Base-by-base conservation (phyloP, 805 yeast species). In the Sporopachydermia quercuum region DNA sequence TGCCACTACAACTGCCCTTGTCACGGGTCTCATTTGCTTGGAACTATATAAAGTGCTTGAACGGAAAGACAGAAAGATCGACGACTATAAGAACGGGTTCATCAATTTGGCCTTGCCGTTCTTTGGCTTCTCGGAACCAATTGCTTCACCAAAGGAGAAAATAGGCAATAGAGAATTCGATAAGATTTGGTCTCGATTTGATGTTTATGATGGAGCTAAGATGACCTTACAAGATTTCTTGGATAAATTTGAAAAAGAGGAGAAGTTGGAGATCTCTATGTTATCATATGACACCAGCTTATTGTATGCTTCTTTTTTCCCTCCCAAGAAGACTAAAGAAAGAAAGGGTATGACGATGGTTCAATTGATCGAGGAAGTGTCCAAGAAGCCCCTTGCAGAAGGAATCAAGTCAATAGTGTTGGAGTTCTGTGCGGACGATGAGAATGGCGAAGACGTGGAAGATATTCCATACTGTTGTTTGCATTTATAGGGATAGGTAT, bases 1-100 rank as follows among this genome's bases (percentile, higher is more conserved):
- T 65, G 98, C 98, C 30, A 91, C 99, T 2, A 91, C 99, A 1
- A 91, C 99, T n/a, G 94, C 96, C 5, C 65, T 87, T 49, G 98
- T 91, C 16, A 84, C 98, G 4, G 99, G 99, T 37, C 68, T 91
- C 52, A 93, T 86, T 16, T 83, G 93, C 52, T 64, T 91, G 48
- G 99, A 91, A 62, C 66, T 89, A 42, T 82, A 83, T 66, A 91
- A 91, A 65, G 89, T 91, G 46, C 83, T 76, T 36, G 93, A 79
- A 52, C 71, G 71, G 13, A 75, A 78, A 53, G 70, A 66, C 33
- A 52, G 49, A 46, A 76, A 78, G 48, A 70, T 89, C 49, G 96
- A 87, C 56, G 76, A 78, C 47, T 87, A 77, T 63, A 87, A 84
- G 65, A 89, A 91, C 57, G 96, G 98, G 3, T 87, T 86, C 52